Base-by-base conservation (phyloP, 305 asterid species). In the Salvia sclarea region DNA sequence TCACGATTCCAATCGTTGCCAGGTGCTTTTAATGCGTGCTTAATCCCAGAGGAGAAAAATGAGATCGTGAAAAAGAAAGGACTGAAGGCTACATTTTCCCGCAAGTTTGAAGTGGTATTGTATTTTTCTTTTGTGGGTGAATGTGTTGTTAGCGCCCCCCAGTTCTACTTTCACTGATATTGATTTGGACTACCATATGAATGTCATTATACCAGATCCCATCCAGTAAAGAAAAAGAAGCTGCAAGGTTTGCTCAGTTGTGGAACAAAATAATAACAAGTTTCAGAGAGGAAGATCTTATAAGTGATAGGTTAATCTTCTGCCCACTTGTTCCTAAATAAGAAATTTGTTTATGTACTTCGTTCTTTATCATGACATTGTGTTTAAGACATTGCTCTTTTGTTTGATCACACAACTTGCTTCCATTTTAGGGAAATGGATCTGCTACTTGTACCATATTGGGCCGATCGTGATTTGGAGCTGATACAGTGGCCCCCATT, bases 401-500 rank as follows among this genome's bases (percentile, higher is more conserved):
- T 55, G 60, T 53, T 53, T 52, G 58, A 53, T 47, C 25, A 17
- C 12, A 17, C 5, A 20, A 47, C 30, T 66, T 85, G 66, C 56
- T 69, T 76, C 49, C 43, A 38, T 73, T 66, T 25, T 75, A 95
- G 99, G 94, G 99, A 95, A 83, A 95, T 89, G 98, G 95, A 95
- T 78, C 84, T 91, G 75, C 81, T 95, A 86, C 96, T 95, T 74
- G 99, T 95, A 77, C 99, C 99, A 22, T 94, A 94, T 79, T 94
- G 97, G 96, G 98, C 98, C 66, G 97, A 95, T 79, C 98, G 94
- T 71, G 96, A 91, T 73, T 74, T 95, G 83, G 96, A 85, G 77
- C 85, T 95, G 67, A 92, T 81, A 75, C 98, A 88, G 74, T 95
- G 99, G 99, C 99, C 99, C 60, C 99, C 97, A 4, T 95, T 95